phyloP scores from a whole-genome alignment of 768 basidiomycete species.

The Pisolithus albus region DNA sequence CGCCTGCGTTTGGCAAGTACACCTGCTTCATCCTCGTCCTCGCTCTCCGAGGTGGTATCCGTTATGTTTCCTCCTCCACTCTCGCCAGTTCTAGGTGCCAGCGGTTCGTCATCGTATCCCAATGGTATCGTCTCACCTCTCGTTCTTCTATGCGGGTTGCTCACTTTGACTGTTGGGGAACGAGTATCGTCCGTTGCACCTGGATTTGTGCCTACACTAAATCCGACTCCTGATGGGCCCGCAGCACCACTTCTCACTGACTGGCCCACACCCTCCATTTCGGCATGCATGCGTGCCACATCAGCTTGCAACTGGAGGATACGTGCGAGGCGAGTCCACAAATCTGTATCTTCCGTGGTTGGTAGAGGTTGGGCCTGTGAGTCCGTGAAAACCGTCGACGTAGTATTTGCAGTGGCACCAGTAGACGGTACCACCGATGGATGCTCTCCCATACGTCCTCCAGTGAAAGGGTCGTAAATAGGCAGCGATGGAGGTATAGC shows the following conservation, averaged over 20 bases:
- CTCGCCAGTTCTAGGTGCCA: constrained; percentile 1
- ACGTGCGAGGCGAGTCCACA: constrained; percentile 63
- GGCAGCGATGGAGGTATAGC: not conserved
- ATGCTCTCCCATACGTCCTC: constrained; percentile 19
- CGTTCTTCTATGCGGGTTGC: constrained; percentile 13
- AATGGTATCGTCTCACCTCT: constrained; percentile 32
- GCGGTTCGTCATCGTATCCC: constrained; percentile 22
- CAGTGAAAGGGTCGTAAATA: constrained; percentile 30
- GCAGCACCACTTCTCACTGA: constrained; percentile 7
- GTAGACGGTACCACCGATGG: constrained; percentile 6
- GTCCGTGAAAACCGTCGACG: not conserved
- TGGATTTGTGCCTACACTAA: not conserved
- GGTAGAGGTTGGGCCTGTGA: constrained; percentile 7
- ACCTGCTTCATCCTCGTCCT: constrained; percentile 41
- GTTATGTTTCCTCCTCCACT: constrained; percentile 13
- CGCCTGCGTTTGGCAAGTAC: constrained; percentile 47
- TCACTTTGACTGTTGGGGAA: constrained; percentile 7
- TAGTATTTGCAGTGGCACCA: not conserved
- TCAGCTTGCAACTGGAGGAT: constrained; percentile 70
- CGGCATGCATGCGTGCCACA: constrained; percentile 64
- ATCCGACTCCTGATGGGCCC: not conserved
- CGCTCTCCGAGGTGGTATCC: constrained; percentile 16
- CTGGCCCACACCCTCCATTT: constrained; percentile 62
- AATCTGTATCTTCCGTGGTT: constrained; percentile 35
- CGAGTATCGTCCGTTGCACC: not conserved